Evolutionary conservation across 1,139 yeast genomes (phyloP), one percentile per base, ranked within the genome.

Genomic region (Waltiozyma solani): DNA sequence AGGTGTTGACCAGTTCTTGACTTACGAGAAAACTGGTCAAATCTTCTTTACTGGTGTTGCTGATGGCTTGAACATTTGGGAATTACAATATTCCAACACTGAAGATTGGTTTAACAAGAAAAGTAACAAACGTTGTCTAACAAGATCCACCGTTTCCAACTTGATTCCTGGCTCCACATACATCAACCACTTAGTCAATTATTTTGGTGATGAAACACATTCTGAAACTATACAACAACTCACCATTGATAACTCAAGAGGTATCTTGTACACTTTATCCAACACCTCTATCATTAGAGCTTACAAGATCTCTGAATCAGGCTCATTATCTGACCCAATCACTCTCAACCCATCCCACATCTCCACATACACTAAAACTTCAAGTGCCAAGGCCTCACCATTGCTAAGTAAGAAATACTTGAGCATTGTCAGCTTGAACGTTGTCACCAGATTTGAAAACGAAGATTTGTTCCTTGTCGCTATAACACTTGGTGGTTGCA

Each of bases 91-190:
- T 56, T 74, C 89, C n/a, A 82, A 79, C 46, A 76, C 82, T 29
- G 91, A 89, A 35, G 81, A 86, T 37, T 91, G 96, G 83, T 86
- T 86, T 54, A 77, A 80, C 46, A 82, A 84, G 53, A 81, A 79
- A 51, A 85, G 95, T 54, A 79, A 77, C 47, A 87, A 86, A 57
- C 75, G 80, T 25, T 85, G 96, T 55, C 68, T 81, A 38, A 82
- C 93, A 1, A 77, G 81, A 54, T 71, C 79, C 12, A 76, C 83
- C 0, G 64, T 82, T 37, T 69, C 81, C 2, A 68, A 73, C 36
- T 71, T 79, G 18, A 62, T 79, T 25, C 73, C 77, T 3, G 77
- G 76, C 6, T 58, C 60, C 46, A 69, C 60, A 42, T 56, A 54
- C 41, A 60, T 70, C 39, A 66, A 59, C 37, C 58, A 66, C 13